These are phyloP conservation scores for Wickerhamiella allomyrinae DNA, from an alignment of 805 yeast genomes.

Conservation along the genomic window DNA sequence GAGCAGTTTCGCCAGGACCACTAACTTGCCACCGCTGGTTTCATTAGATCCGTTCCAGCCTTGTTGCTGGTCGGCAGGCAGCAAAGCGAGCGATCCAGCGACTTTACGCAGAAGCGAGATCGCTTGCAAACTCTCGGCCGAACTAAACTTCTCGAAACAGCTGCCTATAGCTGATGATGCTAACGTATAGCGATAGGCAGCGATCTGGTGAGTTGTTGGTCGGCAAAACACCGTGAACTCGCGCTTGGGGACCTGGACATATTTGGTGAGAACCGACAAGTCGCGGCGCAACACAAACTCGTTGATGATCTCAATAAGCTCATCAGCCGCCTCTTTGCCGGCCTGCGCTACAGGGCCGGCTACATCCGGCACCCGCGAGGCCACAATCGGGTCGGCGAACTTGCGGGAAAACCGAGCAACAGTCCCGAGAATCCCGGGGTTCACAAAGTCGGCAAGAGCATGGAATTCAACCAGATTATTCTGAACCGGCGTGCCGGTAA, in stretches of 20 bases:
- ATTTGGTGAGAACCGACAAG: slow-evolving; percentile 40
- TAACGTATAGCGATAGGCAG: slow-evolving; percentile 38
- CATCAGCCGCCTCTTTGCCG: slow-evolving; percentile 52
- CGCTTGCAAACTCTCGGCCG: slow-evolving; percentile 34
- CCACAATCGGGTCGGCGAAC: slow-evolving; percentile 55
- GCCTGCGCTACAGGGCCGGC: slow-evolving; percentile 33
- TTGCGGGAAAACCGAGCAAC: slow-evolving; percentile 33
- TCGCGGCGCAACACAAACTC: slow-evolving; percentile 54
- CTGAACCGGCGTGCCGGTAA: slow-evolving; percentile 90
- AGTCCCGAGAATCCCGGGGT: slow-evolving; percentile 68
- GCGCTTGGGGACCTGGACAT: slow-evolving; percentile 54
- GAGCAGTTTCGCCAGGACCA: slow-evolving; percentile 43
- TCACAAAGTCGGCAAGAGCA: slow-evolving; percentile 66
- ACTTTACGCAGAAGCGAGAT: slow-evolving; percentile 66
- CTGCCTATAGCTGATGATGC: slow-evolving; percentile 22
- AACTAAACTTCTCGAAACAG: slow-evolving; percentile 21
- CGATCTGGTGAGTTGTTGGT: slow-evolving; percentile 51
- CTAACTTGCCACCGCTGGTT: slow-evolving; percentile 45
- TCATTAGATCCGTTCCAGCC: slow-evolving; percentile 2
- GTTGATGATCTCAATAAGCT: slow-evolving; percentile 48
- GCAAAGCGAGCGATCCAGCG: slow-evolving; percentile 47
- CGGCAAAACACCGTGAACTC: slow-evolving; percentile 66
- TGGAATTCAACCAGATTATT: slow-evolving; percentile 78
- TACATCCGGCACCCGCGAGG: slow-evolving; percentile 52
- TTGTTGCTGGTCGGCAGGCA: background rate